Percentiles rank a stretch among this genome's conserved stretches.
phyloP scores from a whole-genome alignment of 345 rosid species.

The Crucihimalaya himalaica region DNA sequence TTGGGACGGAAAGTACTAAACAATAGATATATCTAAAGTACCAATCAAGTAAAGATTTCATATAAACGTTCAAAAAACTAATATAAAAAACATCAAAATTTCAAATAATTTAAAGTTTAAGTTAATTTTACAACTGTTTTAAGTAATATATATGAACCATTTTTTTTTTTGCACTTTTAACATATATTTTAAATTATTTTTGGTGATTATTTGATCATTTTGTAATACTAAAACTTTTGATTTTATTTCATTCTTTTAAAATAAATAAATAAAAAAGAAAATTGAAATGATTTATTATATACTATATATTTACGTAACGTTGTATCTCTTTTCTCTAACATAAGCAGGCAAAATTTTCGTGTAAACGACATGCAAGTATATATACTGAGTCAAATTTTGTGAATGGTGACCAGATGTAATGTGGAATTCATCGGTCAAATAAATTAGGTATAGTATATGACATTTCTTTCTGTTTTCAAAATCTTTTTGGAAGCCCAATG shows the following conservation, averaged over 20 bases:
- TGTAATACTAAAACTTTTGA: no score
- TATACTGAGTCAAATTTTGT: conserved; percentile 26
- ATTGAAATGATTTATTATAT: neutral
- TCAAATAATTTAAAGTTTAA: neutral
- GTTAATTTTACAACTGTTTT: no score
- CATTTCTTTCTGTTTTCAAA: conserved; percentile 19
- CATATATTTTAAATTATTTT: neutral
- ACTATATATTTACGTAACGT: neutral
- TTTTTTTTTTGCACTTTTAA: neutral
- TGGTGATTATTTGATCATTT: neutral
- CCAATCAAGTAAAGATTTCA: neutral
- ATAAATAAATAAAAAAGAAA: neutral
- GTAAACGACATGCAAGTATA: conserved; percentile 8
- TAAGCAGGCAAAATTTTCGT: conserved; percentile 9
- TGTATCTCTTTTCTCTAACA: neutral
- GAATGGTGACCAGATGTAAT: conserved; percentile 27
- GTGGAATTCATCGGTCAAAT: conserved; percentile 34
- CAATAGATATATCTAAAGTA: neutral
- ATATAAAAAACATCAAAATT: neutral
- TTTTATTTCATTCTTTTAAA: neutral
- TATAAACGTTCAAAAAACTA: neutral
- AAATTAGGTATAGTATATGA: conserved; percentile 36
- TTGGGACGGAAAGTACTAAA: neutral
- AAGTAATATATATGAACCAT: no score
- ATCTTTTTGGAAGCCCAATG: conserved; percentile 12